Conservation (phyloP, 2,329 filamentous ascomycete genomes). For the Aspergillus sp. region DNA sequence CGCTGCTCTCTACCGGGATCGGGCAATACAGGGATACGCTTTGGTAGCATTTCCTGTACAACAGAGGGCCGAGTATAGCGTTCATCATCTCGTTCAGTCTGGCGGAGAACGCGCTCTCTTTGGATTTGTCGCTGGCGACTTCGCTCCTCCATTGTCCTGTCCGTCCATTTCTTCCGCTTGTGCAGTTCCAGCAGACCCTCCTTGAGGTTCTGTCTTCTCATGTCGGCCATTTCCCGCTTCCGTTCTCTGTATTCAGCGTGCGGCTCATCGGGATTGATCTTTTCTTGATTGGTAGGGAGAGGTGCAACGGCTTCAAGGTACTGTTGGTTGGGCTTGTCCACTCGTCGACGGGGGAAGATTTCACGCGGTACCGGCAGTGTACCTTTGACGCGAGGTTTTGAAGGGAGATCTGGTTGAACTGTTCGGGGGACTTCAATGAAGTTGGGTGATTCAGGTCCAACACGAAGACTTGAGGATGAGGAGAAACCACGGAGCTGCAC, state of each 20-base stretch:
- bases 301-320: constrained; percentile 65
- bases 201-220: constrained; percentile 69
- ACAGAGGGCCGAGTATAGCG: constrained; percentile 70
- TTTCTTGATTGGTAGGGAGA: constrained; percentile 43
- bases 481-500: constrained; percentile 42
- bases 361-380: constrained; percentile 79
- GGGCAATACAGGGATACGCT: constrained; percentile 53
- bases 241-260: constrained; percentile 58
- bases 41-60: constrained; percentile 50
- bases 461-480: constrained; percentile 35
- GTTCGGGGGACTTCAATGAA: constrained; percentile 81
- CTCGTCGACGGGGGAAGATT: constrained; percentile 65
- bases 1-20: constrained; percentile 64
- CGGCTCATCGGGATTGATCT: constrained; percentile 36
- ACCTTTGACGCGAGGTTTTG: constrained; percentile 63
- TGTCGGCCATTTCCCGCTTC: constrained; percentile 71
- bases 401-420: constrained; percentile 64
- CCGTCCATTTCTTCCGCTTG: constrained; percentile 57
- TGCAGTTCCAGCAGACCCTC: constrained; percentile 71
- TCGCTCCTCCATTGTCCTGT: constrained; percentile 36
- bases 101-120: constrained; percentile 54
- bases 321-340: constrained; percentile 59
- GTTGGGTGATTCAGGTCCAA: constrained; percentile 75
- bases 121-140: constrained; percentile 52
- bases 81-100: constrained; percentile 73